These are phyloP conservation scores for Fusarium tricinctum DNA, from an alignment of 2,329 filamentous ascomycete species.

Conservation along the genomic window DNA sequence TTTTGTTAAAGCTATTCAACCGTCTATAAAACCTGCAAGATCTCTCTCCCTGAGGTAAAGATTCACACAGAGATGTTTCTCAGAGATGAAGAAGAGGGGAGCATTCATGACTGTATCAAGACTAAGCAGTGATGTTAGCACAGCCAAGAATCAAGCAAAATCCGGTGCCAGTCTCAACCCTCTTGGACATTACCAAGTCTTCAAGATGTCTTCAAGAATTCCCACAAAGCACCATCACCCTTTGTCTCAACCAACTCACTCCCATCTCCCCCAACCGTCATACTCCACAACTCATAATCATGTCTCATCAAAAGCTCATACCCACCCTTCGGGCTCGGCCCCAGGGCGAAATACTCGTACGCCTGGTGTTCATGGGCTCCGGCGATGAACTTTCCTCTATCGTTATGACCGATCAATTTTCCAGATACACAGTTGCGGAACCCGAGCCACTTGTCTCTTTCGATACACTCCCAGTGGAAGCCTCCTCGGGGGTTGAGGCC, in stretches of 20 bases:
- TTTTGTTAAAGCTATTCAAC: too few relatives aligned
- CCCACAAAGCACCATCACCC: conserved; percentile 51
- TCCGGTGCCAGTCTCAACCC: not conserved
- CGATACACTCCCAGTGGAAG: conserved; percentile 57
- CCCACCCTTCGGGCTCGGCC: conserved; percentile 50
- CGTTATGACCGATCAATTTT: conserved; percentile 53
- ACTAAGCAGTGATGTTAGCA: not conserved
- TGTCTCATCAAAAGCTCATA: conserved; percentile 53
- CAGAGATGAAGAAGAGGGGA: conserved; percentile 45
- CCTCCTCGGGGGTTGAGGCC: conserved; percentile 37
- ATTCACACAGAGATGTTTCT: conserved; percentile 54
- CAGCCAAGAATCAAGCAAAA: not conserved
- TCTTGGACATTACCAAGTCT: not conserved
- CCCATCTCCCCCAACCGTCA: conserved; percentile 45
- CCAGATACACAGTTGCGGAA: conserved; percentile 55
- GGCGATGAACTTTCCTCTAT: conserved; percentile 42
- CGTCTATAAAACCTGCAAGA: too few relatives aligned
- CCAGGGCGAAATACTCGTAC: conserved; percentile 52
- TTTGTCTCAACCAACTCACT: conserved; percentile 46
- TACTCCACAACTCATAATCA: conserved; percentile 48
- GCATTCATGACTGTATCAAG: conserved; percentile 29
- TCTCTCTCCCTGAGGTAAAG: too few relatives aligned
- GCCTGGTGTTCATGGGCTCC: conserved; percentile 43
- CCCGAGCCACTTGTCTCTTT: conserved; percentile 56
- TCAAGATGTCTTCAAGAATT: conserved; percentile 42